These are phyloP conservation scores for Boletus sensibilis DNA, from an alignment of 768 basidiomycete genomes.

Conservation along the genomic window DNA sequence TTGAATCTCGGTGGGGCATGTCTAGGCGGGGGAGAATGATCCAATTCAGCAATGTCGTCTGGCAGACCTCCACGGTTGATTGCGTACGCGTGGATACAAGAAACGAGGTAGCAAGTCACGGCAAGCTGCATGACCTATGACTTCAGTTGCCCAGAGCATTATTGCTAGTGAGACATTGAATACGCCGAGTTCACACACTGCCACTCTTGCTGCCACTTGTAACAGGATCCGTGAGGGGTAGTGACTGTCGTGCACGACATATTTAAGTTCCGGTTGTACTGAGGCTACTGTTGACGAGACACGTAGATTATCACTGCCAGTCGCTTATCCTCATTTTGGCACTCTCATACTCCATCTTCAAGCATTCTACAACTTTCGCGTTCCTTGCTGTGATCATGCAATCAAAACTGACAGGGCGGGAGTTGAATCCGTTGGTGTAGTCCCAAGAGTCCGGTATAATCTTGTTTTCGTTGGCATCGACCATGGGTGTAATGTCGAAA, in stretches of 20 bases:
- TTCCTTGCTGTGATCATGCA: background rate
- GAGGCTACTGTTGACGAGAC: background rate
- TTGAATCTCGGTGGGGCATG: background rate
- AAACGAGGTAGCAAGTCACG: background rate
- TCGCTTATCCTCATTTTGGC: background rate
- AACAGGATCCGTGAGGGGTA: too few relatives aligned
- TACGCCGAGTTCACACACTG: background rate
- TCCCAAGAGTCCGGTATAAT: background rate
- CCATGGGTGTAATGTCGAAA: background rate
- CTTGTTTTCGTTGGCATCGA: background rate
- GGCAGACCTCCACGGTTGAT: slow-evolving; percentile 7
- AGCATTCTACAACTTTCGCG: background rate
- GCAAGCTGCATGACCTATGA: slow-evolving; percentile 1
- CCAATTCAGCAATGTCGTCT: background rate
- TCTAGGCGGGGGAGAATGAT: background rate
- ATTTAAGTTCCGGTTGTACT: too few relatives aligned
- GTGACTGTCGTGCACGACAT: background rate
- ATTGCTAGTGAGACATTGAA: background rate
- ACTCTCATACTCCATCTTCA: background rate
- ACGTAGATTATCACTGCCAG: background rate
- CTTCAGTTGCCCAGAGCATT: background rate
- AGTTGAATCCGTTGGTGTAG: background rate
- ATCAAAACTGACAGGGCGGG: background rate
- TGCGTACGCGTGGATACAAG: slow-evolving; percentile 12
- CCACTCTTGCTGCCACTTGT: background rate